A percentile compares a stretch with the other conserved stretches of the same genome.
phyloP scores from a whole-genome alignment of 768 basidiomycete genomes.

The Amanita molliuscula region DNA sequence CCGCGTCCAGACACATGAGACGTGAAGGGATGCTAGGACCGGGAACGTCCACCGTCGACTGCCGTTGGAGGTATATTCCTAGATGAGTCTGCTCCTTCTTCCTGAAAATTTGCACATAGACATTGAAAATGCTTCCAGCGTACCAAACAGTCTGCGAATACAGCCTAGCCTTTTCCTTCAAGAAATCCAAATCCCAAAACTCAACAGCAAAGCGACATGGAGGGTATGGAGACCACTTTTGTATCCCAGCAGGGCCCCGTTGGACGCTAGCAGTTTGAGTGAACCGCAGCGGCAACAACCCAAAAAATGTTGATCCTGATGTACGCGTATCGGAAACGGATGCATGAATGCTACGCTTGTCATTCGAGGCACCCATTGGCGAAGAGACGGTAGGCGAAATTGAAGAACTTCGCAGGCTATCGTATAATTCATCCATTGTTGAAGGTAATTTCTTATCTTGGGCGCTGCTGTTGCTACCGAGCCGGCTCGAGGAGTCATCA shows the following conservation, averaged over 20 bases:
- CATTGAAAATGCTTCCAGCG: constrained; percentile 80
- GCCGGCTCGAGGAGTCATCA: constrained; percentile 56
- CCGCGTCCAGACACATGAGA: constrained; percentile 6
- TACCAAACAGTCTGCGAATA: constrained; percentile 87
- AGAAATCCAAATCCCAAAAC: constrained; percentile 76
- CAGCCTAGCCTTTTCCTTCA: constrained; percentile 77
- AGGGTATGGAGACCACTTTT: constrained; percentile 57
- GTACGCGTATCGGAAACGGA: constrained; percentile 11
- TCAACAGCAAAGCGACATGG: constrained; percentile 84
- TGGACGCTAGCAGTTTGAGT: constrained; percentile 30
- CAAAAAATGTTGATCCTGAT: constrained; percentile 53
- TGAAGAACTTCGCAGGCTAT: constrained; percentile 21
- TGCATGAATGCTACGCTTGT: not conserved
- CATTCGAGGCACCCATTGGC: not conserved
- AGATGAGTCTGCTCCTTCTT: constrained; percentile 71
- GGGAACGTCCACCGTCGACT: constrained; percentile 77
- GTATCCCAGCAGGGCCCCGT: constrained; percentile 33
- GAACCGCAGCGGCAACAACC: constrained; percentile 38
- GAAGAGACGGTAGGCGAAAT: constrained; percentile 15
- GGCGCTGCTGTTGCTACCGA: constrained; percentile 57
- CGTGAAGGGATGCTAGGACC: constrained; percentile 44
- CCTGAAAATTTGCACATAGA: constrained; percentile 81
- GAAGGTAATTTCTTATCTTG: constrained; percentile 26
- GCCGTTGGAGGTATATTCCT: constrained; percentile 84
- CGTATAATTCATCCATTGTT: constrained; percentile 68